Percentiles rank a stretch among this genome's conserved stretches.
Conservation (phyloP, 2,329 filamentous ascomycete species). For the Nemania sp. region DNA sequence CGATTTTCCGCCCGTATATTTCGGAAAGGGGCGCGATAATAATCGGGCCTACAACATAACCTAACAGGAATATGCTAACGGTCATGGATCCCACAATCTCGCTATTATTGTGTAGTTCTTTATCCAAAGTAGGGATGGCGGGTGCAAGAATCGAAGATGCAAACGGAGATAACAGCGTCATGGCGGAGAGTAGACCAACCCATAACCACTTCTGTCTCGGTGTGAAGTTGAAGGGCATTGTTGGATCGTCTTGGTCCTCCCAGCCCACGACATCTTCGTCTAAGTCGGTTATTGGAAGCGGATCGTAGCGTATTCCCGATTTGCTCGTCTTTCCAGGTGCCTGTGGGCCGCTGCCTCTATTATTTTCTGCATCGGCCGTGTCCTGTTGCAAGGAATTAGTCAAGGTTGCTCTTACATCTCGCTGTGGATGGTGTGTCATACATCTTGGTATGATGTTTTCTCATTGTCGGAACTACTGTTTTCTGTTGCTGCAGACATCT, state of each 20-base stretch:
- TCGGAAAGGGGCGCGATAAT: slow-evolving; percentile 63
- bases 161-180: slow-evolving; percentile 65
- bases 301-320: not conserved
- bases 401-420: too few species aligned
- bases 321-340: not conserved
- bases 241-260: slow-evolving; percentile 58
- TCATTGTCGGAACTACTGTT: too few species aligned
- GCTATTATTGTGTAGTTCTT: slow-evolving; percentile 48
- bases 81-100: slow-evolving; percentile 52
- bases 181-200: slow-evolving; percentile 57
- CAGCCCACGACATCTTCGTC: slow-evolving; percentile 51
- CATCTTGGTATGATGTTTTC: too few species aligned
- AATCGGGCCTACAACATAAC: slow-evolving; percentile 61
- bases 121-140: slow-evolving; percentile 46
- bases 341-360: too few species aligned
- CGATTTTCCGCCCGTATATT: slow-evolving; percentile 62
- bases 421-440: too few species aligned
- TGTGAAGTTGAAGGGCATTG: slow-evolving; percentile 60
- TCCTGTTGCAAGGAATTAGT: too few species aligned
- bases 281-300: not conserved
- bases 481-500: too few species aligned
- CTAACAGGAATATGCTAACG: slow-evolving; percentile 65
- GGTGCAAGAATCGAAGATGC: slow-evolving; percentile 62
- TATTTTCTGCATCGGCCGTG: too few species aligned
- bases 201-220: slow-evolving; percentile 59